Base-by-base conservation (phyloP, 2,329 filamentous ascomycete species). In the Nemania diffusa region DNA sequence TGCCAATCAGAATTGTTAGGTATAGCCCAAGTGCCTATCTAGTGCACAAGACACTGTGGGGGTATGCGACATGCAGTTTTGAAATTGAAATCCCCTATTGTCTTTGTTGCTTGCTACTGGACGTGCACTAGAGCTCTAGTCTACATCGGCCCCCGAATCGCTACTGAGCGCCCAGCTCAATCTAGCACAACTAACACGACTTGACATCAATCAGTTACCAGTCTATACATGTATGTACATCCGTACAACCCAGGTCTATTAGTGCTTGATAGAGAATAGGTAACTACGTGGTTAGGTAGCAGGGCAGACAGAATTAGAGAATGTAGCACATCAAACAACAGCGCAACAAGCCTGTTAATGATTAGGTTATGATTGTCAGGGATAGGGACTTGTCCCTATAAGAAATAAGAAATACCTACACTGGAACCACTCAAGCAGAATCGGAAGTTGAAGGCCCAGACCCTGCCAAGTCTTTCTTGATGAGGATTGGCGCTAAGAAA, bases 21-120 rank as follows among this genome's bases (percentile, higher is more conserved):
- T 48, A 62, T 26, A 17, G 8, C 2, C 9, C 1, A 53, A 62
- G 58, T 55, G 27, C 13, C 58, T 24, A 26, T 48, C 4, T 5
- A 40, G 27, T 46, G 22, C n/a, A 44, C 15, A 3, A 15, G 20
- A 50, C 37, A 44, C 22, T 59, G 55, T 55, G 52, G 57, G 51
- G 57, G 52, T 26, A 22, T 17, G 58, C 24, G 34, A 7, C 11
- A 27, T 42, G 53, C 26, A 7, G 48, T 53, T 55, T 48, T 64
- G 48, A 58, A 64, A 57, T 48, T 57, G 37, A 46, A n/a, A 46
- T 57, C 65, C 56, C 61, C 57, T 56, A 37, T 34, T 44, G 13
- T 34, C 51, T 56, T 44, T 48, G 8, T 8, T 59, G 9, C 17
- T 6, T 46, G 6, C 42, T 17, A 4, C 5, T 5, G 5, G 40